Evolutionary conservation across 345 rosid genomes (phyloP), one percentile per base, ranked within the genome.

Genomic region (Cochlearia excelsa): DNA sequence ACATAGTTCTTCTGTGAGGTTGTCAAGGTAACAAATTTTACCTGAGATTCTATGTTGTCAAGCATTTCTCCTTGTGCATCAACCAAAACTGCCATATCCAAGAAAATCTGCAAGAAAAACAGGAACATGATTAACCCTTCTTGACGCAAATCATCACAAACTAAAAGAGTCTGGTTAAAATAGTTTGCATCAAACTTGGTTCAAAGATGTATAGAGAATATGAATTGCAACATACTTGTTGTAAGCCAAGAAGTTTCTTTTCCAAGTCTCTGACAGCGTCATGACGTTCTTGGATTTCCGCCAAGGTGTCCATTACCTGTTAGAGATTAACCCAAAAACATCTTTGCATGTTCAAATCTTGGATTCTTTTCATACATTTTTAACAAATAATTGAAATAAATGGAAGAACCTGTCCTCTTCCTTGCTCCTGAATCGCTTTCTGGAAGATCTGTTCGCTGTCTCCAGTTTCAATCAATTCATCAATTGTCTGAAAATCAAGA

Each of bases 261-360:
- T 90, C 97, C 59, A 94, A 69, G 26, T 89, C 99, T 74, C 84
- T 74, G 16, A 85, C 92, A 28, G 95, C 99, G 51, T 84, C 95
- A 77, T 87, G 97, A 27, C 97, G 95, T 75, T 87, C 99, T 57
- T 94, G 99, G 78, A 94, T 94, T 87, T 94, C 99, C 26, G 95
- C 95, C 31, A 94, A 65, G 30, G 96, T 89, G 65, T 87, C 95
- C 82, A 84, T 84, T 79, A 94, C 78, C 99, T 90, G 3, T 44
- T 7, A 30, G 37, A n/a, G n/a, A n/a, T n/a, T n/a, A n/a, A n/a
- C n/a, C n/a, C n/a, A n/a, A n/a, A n/a, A n/a, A n/a, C n/a, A n/a
- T n/a, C n/a, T n/a, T n/a, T n/a, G n/a, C n/a, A n/a, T n/a, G n/a
- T n/a, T n/a, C n/a, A n/a, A 33, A 44, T 11, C 27, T 57, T n/a